Evolutionary conservation across 208 protist genomes (phyloP).

Genomic region (Leishmania martiniquensis): DNA sequence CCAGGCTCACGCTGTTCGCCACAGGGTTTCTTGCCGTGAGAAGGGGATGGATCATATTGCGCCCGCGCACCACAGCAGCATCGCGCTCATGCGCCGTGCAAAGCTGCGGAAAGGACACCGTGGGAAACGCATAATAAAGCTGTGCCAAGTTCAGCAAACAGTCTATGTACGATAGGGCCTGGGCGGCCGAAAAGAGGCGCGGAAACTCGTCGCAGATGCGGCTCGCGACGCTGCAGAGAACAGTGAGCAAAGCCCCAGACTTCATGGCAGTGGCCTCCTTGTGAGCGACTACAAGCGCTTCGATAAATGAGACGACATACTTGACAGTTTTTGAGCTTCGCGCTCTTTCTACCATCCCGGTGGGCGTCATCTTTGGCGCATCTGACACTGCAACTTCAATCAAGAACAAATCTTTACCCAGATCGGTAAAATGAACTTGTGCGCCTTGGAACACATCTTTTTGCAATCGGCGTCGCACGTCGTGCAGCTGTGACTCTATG

Average conservation of each 20-base stretch:
- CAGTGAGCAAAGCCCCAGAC: conserved; percentile 58
- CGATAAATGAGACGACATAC: conserved; percentile 58
- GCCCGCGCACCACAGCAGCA: conserved; percentile 25
- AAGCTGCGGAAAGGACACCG: conserved; percentile 33
- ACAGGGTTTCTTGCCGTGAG: conserved; percentile 43
- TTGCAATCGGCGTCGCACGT: conserved; percentile 35
- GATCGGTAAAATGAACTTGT: conserved; percentile 53
- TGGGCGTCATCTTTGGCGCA: conserved; percentile 50
- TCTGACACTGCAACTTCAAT: conserved; percentile 70
- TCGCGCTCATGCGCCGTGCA: not conserved
- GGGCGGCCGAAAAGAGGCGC: conserved; percentile 54
- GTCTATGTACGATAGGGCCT: conserved; percentile 81
- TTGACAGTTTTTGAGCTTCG: conserved; percentile 73
- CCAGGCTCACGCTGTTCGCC: conserved; percentile 74
- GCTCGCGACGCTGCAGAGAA: conserved; percentile 63
- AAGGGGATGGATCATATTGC: conserved; percentile 44
- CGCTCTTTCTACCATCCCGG: conserved; percentile 68
- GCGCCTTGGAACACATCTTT: conserved; percentile 62
- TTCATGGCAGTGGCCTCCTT: conserved; percentile 65
- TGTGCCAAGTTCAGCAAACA: conserved; percentile 74
- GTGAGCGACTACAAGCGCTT: conserved; percentile 49
- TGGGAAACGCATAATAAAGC: conserved; percentile 33
- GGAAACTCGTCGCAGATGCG: conserved; percentile 76
- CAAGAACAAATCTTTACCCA: conserved; percentile 89
- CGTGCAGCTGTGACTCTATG: conserved; percentile 66